Conservation (phyloP, 257 asterid genomes). For the Hygrophila difformis region DNA sequence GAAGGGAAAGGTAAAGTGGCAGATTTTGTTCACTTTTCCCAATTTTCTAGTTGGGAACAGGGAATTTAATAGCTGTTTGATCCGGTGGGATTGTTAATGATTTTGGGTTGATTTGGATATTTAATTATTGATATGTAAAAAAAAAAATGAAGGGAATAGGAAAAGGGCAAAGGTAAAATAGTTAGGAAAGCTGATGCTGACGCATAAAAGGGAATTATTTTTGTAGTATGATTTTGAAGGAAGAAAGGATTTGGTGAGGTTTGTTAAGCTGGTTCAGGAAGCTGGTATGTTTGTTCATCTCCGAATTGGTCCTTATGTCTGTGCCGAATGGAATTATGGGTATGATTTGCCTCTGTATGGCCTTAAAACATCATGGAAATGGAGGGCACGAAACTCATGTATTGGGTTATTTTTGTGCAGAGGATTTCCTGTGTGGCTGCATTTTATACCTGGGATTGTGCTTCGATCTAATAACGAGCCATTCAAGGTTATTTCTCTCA, state of each 20-base stretch:
- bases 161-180: neutral
- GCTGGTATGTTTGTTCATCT: slow-evolving; percentile 73
- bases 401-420: slow-evolving; percentile 29
- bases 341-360: neutral
- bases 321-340: slow-evolving; percentile 98
- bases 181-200: slow-evolving; percentile 23
- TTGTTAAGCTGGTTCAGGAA: slow-evolving; percentile 53
- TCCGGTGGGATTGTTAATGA: slow-evolving; percentile 13
- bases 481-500: slow-evolving; percentile 43
- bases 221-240: slow-evolving; percentile 80
- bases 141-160: slow-evolving; percentile 12
- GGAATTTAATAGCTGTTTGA: neutral
- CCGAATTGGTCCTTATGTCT: slow-evolving; percentile 81
- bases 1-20: slow-evolving; percentile 10
- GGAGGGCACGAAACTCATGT: neutral
- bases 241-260: slow-evolving; percentile 69
- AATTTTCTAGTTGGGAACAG: slow-evolving; percentile 6
- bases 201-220: slow-evolving; percentile 14
- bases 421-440: slow-evolving; percentile 95
- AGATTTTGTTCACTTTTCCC: neutral
- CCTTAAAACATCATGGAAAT: neutral
- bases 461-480: slow-evolving; percentile 76
- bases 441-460: slow-evolving; percentile 68
- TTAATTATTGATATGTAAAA: neutral
- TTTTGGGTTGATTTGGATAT: neutral